Evolutionary conservation across 257 asterid species (phyloP), one percentile per base, ranked within the genome.

Genomic region (Echium plantagineum): DNA sequence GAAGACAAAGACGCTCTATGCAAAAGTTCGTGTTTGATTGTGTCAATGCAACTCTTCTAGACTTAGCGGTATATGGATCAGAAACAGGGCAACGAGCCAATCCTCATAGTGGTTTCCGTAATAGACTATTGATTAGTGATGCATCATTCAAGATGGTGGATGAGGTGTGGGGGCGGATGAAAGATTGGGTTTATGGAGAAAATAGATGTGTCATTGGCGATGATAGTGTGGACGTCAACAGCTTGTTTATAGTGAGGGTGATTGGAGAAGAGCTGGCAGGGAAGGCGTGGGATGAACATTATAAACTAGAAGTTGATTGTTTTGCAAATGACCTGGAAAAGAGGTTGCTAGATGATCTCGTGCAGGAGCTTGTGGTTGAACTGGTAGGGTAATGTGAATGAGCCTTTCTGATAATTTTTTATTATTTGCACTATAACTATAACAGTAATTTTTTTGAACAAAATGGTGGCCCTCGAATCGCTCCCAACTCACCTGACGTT

Each of bases 21-120:
- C 90, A 81, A n/a, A 91, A 84, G 77, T 89, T 91, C 15, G 82
- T 91, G 64, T 91, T 88, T 20, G 98, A 91, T 61, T 81, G 85
- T 57, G 87, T 88, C 17, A 91, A 88, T 59, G 82, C 72, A 60
- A 85, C 77, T 8, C 46, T 91, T 66, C 61, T 82, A 54, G 97
- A 88, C 15, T 75, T 81, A 2, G 69, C 80, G 26, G 85, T 83
- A 24, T 66, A 77, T 63, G 85, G 82, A 55, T 52, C 76, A 21
- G 78, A 61, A n/a, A 63, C 73, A 8, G 69, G 72, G 71, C 85
- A 74, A 66, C 70, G 66, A 61, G 65, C 77, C 56, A 52, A 67
- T 22, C 82, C 78, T 32, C 49, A 71, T 47, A 42, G 8, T 56
- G 71, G 71, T 61, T 56, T 64, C 72, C 72, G 64, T 20, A 56